Evolutionary conservation across 768 basidiomycete genomes (phyloP).

Genomic region (Amanita muscaria): DNA sequence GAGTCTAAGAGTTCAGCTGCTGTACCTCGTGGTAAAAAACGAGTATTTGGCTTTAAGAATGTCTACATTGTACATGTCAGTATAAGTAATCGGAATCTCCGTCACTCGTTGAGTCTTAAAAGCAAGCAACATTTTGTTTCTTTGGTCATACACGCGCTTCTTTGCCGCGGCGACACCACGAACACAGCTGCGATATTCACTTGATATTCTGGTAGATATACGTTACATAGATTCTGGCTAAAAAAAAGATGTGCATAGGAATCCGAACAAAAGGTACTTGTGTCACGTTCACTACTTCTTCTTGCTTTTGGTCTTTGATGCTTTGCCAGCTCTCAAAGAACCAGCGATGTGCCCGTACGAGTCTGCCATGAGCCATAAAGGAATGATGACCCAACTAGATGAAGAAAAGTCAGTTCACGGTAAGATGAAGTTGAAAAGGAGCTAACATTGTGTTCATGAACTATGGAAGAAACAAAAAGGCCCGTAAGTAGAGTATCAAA

Average conservation of each 20-base stretch:
- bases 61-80: too few species aligned
- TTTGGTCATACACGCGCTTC: too few species aligned
- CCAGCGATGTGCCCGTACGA: conserved; percentile 65
- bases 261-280: neutral
- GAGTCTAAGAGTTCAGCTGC: too few species aligned
- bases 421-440: neutral
- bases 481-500: neutral
- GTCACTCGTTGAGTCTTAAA: too few species aligned
- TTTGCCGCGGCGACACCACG: too few species aligned
- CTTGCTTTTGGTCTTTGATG: neutral
- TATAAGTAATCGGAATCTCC: too few species aligned
- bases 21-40: too few species aligned
- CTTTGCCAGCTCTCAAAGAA: conserved; percentile 40
- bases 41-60: too few species aligned
- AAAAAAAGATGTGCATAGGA: neutral
- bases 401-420: neutral
- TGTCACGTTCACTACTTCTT: neutral
- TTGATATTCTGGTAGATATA: too few species aligned
- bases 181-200: too few species aligned
- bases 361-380: conserved; percentile 68
- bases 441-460: conserved; percentile 77
- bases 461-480: conserved; percentile 24
- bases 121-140: too few species aligned
- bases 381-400: conserved; percentile 71
- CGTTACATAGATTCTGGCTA: too few species aligned